Evolutionary conservation across 345 rosid species (phyloP), one percentile per base, ranked within the genome.

Genomic region (Sonneratia caseolaris): DNA sequence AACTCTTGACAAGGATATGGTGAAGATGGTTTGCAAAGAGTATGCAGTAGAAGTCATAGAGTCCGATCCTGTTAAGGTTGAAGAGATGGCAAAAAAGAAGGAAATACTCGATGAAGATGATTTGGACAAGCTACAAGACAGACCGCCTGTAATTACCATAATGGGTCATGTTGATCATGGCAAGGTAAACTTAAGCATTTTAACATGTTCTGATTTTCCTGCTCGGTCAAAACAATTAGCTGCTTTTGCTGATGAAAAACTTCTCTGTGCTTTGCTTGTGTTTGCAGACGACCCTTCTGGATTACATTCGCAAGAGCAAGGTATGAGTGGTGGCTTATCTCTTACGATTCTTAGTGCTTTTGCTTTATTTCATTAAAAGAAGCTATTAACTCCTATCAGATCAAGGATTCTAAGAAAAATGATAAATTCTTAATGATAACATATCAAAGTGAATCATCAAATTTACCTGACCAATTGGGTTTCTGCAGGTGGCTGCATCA

Each of bases 161-260:
- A 95, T 95, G 99, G 99, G 99, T 77, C 99, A 95, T 77, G 99
- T 95, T 27, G 99, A 95, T 80, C 99, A 95, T 68, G 99, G 99
- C 80, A 95, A 95, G 91, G 99, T 88, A 80, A 73, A 79, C 32
- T 70, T 38, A 57, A 51, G 18, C 37, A 14, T 57, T 62, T 21
- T 21, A 42, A 22, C 57, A 55, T 4, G 0, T 55, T 51, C 35
- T 47, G 27, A 32, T 19, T n/a, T 10, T 68, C 45, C 7, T 68
- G 32, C 55, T 68, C 10, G 56, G 7, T 68, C 53, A 0, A 10
- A 2, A 15, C 14, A 13, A 8, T 62, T 13, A 22, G 55, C 48
- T 66, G 55, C 56, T 24, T 68, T 27, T 6, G 12, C 53, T 27
- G 19, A 11, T 24, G 66, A 62, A 12, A 37, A 42, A 27, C 40